A percentile compares a stretch with the other conserved stretches of the same genome.
phyloP scores from a whole-genome alignment of 306 rosid species.

The Urtica urens region DNA sequence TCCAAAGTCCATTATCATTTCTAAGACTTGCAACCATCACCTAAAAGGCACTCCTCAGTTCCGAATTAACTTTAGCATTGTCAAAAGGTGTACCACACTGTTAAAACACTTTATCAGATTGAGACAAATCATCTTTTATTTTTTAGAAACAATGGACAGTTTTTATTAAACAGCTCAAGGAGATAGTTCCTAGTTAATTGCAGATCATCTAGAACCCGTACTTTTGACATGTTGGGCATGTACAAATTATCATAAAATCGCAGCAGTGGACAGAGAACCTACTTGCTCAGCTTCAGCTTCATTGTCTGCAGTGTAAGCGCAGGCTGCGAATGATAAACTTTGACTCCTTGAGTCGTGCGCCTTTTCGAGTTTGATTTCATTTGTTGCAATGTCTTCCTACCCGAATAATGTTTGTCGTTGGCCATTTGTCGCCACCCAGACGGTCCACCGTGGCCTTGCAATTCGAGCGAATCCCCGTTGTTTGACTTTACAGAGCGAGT shows the following conservation, averaged over 20 bases:
- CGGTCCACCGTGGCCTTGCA: slow-evolving; percentile 68
- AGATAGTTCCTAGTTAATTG: no score
- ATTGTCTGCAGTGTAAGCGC: slow-evolving; percentile 84
- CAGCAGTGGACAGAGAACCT: no score
- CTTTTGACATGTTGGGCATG: neutral
- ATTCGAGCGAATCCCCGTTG: slow-evolving; percentile 53
- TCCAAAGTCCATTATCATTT: no score
- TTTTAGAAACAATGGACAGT: no score
- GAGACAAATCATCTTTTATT: no score
- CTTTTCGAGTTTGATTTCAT: slow-evolving; percentile 83
- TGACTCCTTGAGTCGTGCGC: slow-evolving; percentile 80
- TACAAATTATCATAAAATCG: neutral
- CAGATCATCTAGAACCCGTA: no score
- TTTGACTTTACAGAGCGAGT: slow-evolving; percentile 37
- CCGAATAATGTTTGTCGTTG: slow-evolving; percentile 85
- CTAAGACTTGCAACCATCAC: no score
- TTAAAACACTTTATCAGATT: no score
- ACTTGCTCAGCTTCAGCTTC: slow-evolving; percentile 94
- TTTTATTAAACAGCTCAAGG: no score
- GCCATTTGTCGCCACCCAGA: slow-evolving; percentile 78
- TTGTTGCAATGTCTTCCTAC: slow-evolving; percentile 83
- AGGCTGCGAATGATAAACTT: slow-evolving; percentile 86
- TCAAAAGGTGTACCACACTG: no score
- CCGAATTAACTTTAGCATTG: no score
- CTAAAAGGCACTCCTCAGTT: no score